Evolutionary conservation across 345 rosid genomes (phyloP).

Genomic region (Acer yangbiense): DNA sequence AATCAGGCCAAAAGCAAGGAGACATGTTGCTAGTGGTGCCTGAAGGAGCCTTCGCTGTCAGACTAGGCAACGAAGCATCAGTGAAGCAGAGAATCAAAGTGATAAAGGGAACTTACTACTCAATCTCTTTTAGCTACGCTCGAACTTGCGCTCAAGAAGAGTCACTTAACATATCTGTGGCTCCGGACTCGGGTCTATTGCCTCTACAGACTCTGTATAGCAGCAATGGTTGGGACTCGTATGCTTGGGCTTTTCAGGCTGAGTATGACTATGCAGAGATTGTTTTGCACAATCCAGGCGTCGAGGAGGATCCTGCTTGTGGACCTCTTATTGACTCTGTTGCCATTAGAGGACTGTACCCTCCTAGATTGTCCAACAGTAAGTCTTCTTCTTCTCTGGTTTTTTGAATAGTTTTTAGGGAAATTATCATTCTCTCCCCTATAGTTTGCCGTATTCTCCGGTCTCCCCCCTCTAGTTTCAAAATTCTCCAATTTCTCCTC

Average conservation of each 20-base stretch:
- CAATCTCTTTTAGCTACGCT: constrained; percentile 83
- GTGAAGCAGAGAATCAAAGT: constrained; percentile 65
- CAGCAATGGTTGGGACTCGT: constrained; percentile 80
- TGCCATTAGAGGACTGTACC: constrained; percentile 59
- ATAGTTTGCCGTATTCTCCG: no score
- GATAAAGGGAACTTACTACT: constrained; percentile 50
- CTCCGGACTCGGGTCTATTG: constrained; percentile 69
- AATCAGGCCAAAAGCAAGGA: constrained; percentile 88
- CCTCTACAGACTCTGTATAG: constrained; percentile 82
- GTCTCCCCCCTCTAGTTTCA: no score
- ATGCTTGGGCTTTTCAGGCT: constrained; percentile 74
- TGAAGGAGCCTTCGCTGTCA: constrained; percentile 68
- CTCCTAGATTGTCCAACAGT: constrained; percentile 63
- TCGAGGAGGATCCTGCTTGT: constrained; percentile 85
- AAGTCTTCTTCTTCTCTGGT: constrained; percentile 5
- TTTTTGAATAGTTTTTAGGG: background rate
- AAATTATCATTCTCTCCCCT: no score
- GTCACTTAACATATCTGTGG: constrained; percentile 63
- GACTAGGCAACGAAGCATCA: constrained; percentile 88
- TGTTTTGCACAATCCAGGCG: constrained; percentile 78
- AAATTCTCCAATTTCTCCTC: no score
- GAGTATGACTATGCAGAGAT: constrained; percentile 40
- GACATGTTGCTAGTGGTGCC: constrained; percentile 95
- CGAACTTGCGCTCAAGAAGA: constrained; percentile 92
- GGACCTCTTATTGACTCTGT: constrained; percentile 82